Evolutionary conservation across 179 eudicot genomes (phyloP).

Genomic region (Sideroxylon spinosum): DNA sequence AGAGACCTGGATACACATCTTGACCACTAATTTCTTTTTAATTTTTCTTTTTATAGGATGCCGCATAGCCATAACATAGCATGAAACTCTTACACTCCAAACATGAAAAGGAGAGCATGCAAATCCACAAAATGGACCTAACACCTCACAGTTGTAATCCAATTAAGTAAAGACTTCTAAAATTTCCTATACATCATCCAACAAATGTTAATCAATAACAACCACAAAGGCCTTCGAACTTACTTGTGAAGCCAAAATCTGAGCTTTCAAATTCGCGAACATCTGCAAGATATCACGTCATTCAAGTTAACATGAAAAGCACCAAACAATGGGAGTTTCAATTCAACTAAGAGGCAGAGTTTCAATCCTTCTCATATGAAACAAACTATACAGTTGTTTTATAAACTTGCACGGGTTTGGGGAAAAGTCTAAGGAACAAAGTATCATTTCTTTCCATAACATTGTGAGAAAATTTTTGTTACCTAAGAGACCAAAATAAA

Average conservation of each 20-base stretch:
- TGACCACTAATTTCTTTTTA: too few species aligned
- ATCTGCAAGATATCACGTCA: slow-evolving; percentile 50
- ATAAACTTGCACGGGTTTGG: too few species aligned
- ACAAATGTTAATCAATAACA: not conserved
- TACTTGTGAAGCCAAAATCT: slow-evolving; percentile 88
- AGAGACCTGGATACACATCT: too few species aligned
- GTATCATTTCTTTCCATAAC: too few species aligned
- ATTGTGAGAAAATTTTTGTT: too few species aligned
- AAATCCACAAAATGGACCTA: not conserved
- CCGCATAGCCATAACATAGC: too few species aligned
- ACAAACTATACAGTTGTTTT: not conserved
- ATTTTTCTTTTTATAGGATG: too few species aligned
- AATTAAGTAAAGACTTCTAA: not conserved
- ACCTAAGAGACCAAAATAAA: too few species aligned
- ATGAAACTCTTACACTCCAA: too few species aligned
- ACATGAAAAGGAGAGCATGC: too few species aligned
- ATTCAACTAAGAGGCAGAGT: not conserved
- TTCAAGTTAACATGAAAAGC: slow-evolving; percentile 7
- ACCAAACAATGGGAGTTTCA: not conserved
- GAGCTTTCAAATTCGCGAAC: slow-evolving; percentile 77
- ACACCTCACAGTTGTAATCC: not conserved
- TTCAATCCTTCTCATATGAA: slow-evolving; percentile 3
- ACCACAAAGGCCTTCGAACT: slow-evolving; percentile 15
- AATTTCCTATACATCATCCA: not conserved
- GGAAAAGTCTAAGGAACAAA: too few species aligned